Evolutionary conservation across 768 basidiomycete species (phyloP), one percentile per base, ranked within the genome.

Genomic region (Tulasnella sp.): DNA sequence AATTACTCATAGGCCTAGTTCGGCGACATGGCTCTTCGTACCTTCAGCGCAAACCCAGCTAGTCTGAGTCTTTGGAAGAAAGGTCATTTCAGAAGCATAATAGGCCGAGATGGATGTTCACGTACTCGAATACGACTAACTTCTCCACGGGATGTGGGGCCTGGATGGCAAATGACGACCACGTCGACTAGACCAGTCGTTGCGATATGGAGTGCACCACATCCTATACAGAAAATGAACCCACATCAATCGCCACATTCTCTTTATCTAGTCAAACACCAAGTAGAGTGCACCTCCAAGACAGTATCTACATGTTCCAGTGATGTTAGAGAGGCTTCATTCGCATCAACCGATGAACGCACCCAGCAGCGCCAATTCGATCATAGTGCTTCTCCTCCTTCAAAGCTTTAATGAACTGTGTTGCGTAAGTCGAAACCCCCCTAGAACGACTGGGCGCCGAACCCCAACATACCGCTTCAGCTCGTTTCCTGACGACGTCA

Each of bases 11-110:
- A 1, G 17, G 36, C 25, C 14, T 0, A 12, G 12, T 37, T 37
- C 17, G 37, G 8, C 11, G 5, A 12, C 15, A 12, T 69, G 68
- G 31, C 8, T 22, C 1, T 70, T 12, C 68, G 8, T 68, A 83
- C 84, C 82, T 82, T 86, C 84, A 25, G 84, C 83, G 40, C 83
- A 84, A 11, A 78, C 81, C 85, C 85, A 85, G 52, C 82, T 77
- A 9, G 77, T 78, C 17, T 81, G 83, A 40, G 81, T 75, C 81
- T n/a, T n/a, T 80, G 36, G 45, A 14, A 38, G n/a, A 34, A 7
- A 45, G 22, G 19, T n/a, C 5, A 11, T 36, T 31, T 70, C 58
- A 64, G 25, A 19, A 64, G 6, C 1, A 3, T 42, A 19, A n/a
- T 1, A 31, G 3, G 9, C 17, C 8, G 12, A 70, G 38, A 12